Evolutionary conservation across 192 early-diverging fungal genomes (phyloP), one percentile per base, ranked within the genome.

Genomic region (Entomortierella parvispora): DNA sequence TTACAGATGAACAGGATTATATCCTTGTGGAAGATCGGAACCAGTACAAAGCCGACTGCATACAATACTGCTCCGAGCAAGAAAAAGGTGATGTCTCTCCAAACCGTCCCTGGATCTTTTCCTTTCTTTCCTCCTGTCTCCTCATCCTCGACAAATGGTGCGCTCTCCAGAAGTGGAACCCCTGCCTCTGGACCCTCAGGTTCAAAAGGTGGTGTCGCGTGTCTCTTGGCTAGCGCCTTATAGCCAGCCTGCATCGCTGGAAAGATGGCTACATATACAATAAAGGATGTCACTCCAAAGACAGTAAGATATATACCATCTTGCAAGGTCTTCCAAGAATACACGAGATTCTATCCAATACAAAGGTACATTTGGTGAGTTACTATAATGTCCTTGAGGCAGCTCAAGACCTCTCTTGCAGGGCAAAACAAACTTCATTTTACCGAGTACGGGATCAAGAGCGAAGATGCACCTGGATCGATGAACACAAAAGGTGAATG

Each of bases 361-460:
- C 33, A 37, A 33, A 33, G 32, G 20, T 10, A 7, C 48, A 22
- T 11, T 44, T 44, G 43, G 43, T 44, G 17, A 44, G 17, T 17
- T 44, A 44, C 9, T 17, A 8, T 44, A n/a, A n/a, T n/a, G n/a
- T n/a, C n/a, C n/a, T n/a, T n/a, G n/a, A n/a, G n/a, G n/a, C n/a
- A n/a, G n/a, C n/a, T n/a, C n/a, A n/a, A n/a, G n/a, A n/a, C n/a
- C n/a, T n/a, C n/a, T 44, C 23, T 10, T 42, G 14, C 42, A 28
- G 15, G 15, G 2, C 4, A 2, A 20, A 9, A 29, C 57, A 23
- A 15, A 20, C 28, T 9, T 59, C 4, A 17, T n/a, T 15, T 28
- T 54, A 65, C 62, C n/a, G 62, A 29, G 18, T 43, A 65, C 3
- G 62, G 62, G n/a, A 54, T 32, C n/a, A 65, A 55, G 0, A 54